Base-by-base conservation (phyloP, 2,329 filamentous ascomycete genomes). In the Colletotrichum lentis region DNA sequence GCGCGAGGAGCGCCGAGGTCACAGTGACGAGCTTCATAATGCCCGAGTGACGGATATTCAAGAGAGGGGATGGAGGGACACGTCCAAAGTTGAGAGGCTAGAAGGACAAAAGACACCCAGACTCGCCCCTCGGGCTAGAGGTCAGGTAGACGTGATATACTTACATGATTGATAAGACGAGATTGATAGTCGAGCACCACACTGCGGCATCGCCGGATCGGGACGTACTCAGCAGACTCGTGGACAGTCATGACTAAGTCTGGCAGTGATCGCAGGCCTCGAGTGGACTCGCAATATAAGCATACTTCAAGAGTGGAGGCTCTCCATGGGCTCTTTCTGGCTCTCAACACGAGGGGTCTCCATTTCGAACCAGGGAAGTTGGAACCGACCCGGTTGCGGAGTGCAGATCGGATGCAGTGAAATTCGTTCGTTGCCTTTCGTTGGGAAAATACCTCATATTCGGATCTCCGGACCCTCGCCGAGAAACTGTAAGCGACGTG, bases 11-110 rank as follows among this genome's bases (percentile, higher is more conserved):
- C 61, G 65, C 61, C 50, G 65, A 64, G 16, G 46, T n/a, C 27
- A 68, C 7, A 12, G 49, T 59, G 49, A 64, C 55, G 54, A 64
- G 53, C 61, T 68, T 64, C 65, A 68, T 68, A 24, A 39, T 64
- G 54, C n/a, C 8, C 43, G 16, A n/a, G 31, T 41, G 18, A 64
- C 3, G 31, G 31, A 43, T 39, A n/a, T 20, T 49, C 39, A 47
- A 22, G n/a, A 56, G 18, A n/a, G 43, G 20, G 14, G 56, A 46
- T 22, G 31, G 46, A 41, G 31, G 20, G 22, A 49, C 47, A 55
- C n/a, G 11, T 41, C 39, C 35, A 27, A 50, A n/a, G 31, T 10
- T 14, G 50, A 59, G 49, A 67, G 54, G 18, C 20, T 47, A 27
- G 3, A n/a, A 24, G 10, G 22, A 49, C 10, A 14, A 35, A 8